Conservation (phyloP, 2,329 filamentous ascomycete species). For the Aureobasidium subglaciale region DNA sequence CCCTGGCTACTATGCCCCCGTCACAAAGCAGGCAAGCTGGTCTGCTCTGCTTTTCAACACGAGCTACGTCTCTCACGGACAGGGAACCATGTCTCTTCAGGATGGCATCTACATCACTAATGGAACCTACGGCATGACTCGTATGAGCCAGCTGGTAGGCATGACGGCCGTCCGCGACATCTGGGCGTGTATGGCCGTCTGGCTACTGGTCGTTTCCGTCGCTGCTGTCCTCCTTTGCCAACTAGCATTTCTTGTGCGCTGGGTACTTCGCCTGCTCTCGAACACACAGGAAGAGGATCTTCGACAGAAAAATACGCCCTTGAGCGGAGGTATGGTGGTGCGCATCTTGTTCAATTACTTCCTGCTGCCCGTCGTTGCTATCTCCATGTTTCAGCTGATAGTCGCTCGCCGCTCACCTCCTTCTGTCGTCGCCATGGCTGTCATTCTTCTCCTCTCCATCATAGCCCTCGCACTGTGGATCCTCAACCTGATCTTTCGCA, state of each 20-base stretch:
- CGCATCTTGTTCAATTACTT: constrained; percentile 91
- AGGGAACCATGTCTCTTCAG: constrained; percentile 58
- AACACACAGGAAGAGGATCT: constrained; percentile 77
- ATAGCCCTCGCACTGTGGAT: constrained; percentile 71
- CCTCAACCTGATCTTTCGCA: constrained; percentile 70
- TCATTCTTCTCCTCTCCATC: constrained; percentile 64
- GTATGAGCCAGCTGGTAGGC: constrained; percentile 73
- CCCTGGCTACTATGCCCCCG: constrained; percentile 89
- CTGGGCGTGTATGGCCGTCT: constrained; percentile 91
- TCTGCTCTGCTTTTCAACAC: constrained; percentile 88
- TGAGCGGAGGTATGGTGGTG: constrained; percentile 53
- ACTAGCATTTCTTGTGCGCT: constrained; percentile 67
- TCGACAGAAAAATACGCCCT: constrained; percentile 84
- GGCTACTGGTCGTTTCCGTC: constrained; percentile 71
- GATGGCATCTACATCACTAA: constrained; percentile 85
- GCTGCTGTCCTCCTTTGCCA: constrained; percentile 64
- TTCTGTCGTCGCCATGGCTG: constrained; percentile 67
- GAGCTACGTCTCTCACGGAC: constrained; percentile 67
- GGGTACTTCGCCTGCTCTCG: constrained; percentile 65
- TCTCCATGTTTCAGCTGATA: constrained; percentile 89
- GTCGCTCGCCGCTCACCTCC: constrained; percentile 61
- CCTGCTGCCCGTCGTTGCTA: constrained; percentile 72
- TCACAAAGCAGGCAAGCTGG: constrained; percentile 82
- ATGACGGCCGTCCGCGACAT: constrained; percentile 70
- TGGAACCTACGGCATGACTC: constrained; percentile 70